A percentile compares a stretch with the other conserved stretches of the same genome.
Conservation (phyloP, 2,329 filamentous ascomycete species). For the Pseudocercospora vitis region DNA sequence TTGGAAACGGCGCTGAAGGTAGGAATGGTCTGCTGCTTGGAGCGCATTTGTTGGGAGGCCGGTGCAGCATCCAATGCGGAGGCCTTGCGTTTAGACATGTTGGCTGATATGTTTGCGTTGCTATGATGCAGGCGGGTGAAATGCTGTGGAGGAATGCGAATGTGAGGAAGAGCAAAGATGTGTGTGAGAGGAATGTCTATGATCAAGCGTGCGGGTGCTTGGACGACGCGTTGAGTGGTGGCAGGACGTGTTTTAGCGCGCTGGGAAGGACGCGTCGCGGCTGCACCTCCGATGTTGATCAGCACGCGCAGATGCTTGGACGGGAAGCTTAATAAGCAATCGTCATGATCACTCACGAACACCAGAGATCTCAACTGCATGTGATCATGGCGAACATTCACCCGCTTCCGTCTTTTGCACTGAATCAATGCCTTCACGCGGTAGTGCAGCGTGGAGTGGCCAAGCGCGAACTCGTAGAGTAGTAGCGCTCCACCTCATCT, state of each 20-base stretch:
- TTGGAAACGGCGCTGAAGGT: constrained; percentile 29
- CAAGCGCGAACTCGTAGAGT: too few relatives aligned
- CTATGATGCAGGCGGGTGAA: constrained; percentile 23
- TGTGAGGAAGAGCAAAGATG: not conserved
- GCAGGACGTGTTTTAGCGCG: constrained; percentile 1
- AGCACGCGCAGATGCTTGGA: too few relatives aligned
- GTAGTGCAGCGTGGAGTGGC: too few relatives aligned
- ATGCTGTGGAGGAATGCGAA: constrained; percentile 8
- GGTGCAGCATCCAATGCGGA: constrained; percentile 22
- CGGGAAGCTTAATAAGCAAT: too few relatives aligned
- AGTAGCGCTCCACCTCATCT: too few relatives aligned
- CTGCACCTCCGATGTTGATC: too few relatives aligned
- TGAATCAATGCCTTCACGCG: too few relatives aligned
- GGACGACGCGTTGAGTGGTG: constrained; percentile 6
- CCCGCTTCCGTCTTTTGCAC: too few relatives aligned
- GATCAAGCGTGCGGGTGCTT: too few relatives aligned
- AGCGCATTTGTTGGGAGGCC: constrained; percentile 30
- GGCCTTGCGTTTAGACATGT: constrained; percentile 36
- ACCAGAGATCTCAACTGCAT: too few relatives aligned
- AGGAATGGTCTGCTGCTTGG: constrained; percentile 27
- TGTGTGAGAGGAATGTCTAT: not conserved
- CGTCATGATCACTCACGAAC: not conserved
- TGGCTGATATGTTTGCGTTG: constrained; percentile 59
- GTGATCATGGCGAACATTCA: too few relatives aligned
- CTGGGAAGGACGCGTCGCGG: constrained; percentile 1